Evolutionary conservation across 768 basidiomycete genomes (phyloP).

Genomic region (Tricholoma terreum): DNA sequence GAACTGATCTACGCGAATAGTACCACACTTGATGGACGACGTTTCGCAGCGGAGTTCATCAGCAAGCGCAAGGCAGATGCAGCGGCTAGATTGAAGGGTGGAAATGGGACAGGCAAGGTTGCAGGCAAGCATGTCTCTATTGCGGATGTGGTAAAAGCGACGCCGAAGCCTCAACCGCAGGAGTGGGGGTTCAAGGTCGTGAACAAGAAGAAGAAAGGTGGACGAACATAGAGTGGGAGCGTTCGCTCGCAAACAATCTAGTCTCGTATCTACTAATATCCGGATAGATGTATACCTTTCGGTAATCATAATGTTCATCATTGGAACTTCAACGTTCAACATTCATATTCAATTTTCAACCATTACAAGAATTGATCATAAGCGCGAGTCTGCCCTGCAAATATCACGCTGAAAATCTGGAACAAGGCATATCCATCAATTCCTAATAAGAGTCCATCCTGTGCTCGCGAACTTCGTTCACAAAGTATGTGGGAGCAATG

Average conservation of each 20-base stretch:
- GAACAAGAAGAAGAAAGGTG: conserved; percentile 92
- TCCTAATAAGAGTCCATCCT: no score
- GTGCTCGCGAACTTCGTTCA: no score
- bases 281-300: conserved; percentile 4
- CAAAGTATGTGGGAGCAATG: no score
- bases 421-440: no score
- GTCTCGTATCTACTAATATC: conserved; percentile 5
- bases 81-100: conserved; percentile 45
- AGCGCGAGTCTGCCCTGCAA: no score
- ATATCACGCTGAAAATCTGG: no score
- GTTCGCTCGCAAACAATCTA: background rate
- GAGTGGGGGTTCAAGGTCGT: conserved; percentile 94
- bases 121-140: conserved; percentile 63
- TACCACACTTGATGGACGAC: conserved; percentile 90
- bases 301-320: background rate
- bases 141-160: conserved; percentile 87
- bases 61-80: conserved; percentile 84
- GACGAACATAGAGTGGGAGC: conserved; percentile 40
- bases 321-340: background rate
- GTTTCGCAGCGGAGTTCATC: conserved; percentile 92
- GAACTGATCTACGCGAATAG: conserved; percentile 94
- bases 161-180: conserved; percentile 69
- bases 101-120: conserved; percentile 30
- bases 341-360: background rate
- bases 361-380: no score